These are phyloP conservation scores for Diplodia seriata DNA, from an alignment of 2,329 filamentous ascomycete species.

Conservation along the genomic window DNA sequence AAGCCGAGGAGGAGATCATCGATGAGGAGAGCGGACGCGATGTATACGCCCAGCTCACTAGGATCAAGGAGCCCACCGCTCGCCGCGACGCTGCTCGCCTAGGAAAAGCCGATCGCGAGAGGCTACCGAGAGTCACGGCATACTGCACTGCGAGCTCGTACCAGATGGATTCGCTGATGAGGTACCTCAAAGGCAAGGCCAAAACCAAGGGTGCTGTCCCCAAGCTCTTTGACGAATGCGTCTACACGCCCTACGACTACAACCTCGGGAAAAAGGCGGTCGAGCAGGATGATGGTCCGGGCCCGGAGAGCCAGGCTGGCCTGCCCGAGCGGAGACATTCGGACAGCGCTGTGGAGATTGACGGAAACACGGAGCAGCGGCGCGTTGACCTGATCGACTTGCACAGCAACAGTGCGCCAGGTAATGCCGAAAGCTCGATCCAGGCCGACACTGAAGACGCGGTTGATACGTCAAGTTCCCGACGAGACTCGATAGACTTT, in stretches of 20 bases:
- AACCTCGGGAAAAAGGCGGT: conserved; percentile 45
- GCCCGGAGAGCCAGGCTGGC: conserved; percentile 38
- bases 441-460: conserved; percentile 37
- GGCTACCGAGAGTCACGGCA: conserved; percentile 88
- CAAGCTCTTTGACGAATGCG: conserved; percentile 95
- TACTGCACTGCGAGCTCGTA: conserved; percentile 96
- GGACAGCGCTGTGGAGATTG: conserved; percentile 74
- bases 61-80: conserved; percentile 96
- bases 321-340: conserved; percentile 71
- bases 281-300: not conserved
- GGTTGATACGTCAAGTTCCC: conserved; percentile 34
- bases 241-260: conserved; percentile 94
- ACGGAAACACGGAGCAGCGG: conserved; percentile 62
- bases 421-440: conserved; percentile 41
- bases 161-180: conserved; percentile 86
- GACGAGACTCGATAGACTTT: conserved; percentile 66
- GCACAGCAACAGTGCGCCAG: conserved; percentile 47
- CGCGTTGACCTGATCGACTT: conserved; percentile 71
- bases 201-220: conserved; percentile 81
- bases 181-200: conserved; percentile 84
- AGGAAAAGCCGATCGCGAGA: conserved; percentile 89
- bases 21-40: conserved; percentile 94
- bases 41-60: conserved; percentile 96
- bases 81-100: conserved; percentile 88
- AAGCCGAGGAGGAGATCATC: conserved; percentile 69